Evolutionary conservation across 208 protist species (phyloP).

Genomic region (Trypanosoma rangeli): DNA sequence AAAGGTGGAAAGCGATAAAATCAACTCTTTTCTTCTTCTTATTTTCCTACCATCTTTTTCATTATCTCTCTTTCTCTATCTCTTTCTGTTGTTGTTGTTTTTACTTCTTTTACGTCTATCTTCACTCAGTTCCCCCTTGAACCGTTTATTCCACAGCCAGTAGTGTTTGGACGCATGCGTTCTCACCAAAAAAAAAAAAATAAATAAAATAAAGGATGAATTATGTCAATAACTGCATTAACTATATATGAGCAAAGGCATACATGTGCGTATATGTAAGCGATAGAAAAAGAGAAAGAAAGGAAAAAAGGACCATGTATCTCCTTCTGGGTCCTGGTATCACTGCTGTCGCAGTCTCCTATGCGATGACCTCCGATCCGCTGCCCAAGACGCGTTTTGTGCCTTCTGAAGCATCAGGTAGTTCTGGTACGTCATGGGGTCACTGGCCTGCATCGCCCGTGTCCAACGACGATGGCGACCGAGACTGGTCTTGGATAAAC

Average conservation of each 20-base stretch:
- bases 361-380: background rate
- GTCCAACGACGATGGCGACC: slow-evolving; percentile 52
- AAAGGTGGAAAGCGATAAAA: too few species aligned
- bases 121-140: too few species aligned
- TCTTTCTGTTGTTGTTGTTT: too few species aligned
- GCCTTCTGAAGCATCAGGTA: slow-evolving; percentile 22
- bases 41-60: too few species aligned
- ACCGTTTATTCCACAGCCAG: too few species aligned
- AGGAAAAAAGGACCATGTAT: background rate
- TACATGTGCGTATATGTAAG: too few species aligned
- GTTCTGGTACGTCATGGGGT: slow-evolving; percentile 45
- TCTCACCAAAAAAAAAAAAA: background rate
- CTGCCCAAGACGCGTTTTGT: background rate
- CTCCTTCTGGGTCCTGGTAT: background rate
- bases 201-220: background rate
- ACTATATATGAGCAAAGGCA: background rate
- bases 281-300: too few species aligned
- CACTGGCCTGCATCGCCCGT: slow-evolving; percentile 57
- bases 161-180: too few species aligned
- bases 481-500: slow-evolving; percentile 14
- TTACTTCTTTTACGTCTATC: too few species aligned
- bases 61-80: too few species aligned
- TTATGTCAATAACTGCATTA: background rate
- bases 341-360: background rate
- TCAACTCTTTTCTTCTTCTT: too few species aligned